Evolutionary conservation across 2,329 filamentous ascomycete species (phyloP).

Genomic region (Chaetothyriales sp.): DNA sequence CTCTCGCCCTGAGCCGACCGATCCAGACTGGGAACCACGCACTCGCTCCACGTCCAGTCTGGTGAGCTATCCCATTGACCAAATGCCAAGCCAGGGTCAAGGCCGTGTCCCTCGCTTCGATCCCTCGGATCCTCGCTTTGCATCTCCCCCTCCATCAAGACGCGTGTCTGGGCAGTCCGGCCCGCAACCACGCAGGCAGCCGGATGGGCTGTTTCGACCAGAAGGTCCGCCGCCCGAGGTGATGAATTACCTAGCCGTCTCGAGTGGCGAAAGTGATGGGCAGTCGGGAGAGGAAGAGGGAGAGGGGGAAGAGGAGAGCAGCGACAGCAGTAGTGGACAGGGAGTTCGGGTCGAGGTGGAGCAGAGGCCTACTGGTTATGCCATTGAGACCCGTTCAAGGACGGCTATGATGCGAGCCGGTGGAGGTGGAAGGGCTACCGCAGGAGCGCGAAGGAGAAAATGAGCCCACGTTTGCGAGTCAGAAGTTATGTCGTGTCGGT

Average conservation of each 20-base stretch:
- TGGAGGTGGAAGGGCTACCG: neutral
- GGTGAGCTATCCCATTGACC: slow-evolving; percentile 22
- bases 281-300: slow-evolving; percentile 2
- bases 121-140: slow-evolving; percentile 23
- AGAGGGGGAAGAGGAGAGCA: slow-evolving; percentile 2
- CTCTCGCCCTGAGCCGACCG: slow-evolving; percentile 34
- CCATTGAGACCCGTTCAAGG: slow-evolving; percentile 13
- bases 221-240: slow-evolving; percentile 12
- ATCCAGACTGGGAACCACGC: slow-evolving; percentile 33
- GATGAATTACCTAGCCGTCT: slow-evolving; percentile 12
- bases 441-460: neutral
- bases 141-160: slow-evolving; percentile 26
- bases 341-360: slow-evolving; percentile 12
- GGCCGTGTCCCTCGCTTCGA: slow-evolving; percentile 18
- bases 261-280: slow-evolving; percentile 8
- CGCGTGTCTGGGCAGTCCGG: slow-evolving; percentile 27
- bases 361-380: slow-evolving; percentile 10
- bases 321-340: slow-evolving; percentile 11
- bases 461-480: neutral
- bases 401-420: neutral
- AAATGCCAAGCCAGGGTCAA: slow-evolving; percentile 22
- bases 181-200: slow-evolving; percentile 7
- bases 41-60: slow-evolving; percentile 25
- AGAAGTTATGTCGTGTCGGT: neutral
- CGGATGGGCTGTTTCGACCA: slow-evolving; percentile 15